Evolutionary conservation across 2,329 filamentous ascomycete species (phyloP).

Genomic region (Fusarium sp.): DNA sequence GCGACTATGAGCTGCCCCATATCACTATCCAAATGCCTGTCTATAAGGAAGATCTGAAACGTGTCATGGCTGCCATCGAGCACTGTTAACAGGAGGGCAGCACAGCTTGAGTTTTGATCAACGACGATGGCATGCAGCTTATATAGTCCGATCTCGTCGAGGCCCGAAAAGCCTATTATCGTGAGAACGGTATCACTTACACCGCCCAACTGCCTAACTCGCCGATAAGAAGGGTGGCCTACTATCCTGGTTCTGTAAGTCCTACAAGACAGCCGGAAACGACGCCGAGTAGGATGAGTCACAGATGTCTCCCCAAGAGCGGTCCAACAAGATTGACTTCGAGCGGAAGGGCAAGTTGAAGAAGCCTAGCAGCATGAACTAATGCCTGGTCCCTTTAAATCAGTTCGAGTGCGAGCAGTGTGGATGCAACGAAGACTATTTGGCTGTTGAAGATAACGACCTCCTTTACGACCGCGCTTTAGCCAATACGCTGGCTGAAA

Average conservation of each 20-base stretch:
- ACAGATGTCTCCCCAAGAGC: slow-evolving; percentile 46
- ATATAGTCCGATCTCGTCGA: slow-evolving; percentile 64
- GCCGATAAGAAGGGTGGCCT: slow-evolving; percentile 18
- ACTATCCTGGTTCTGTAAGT: slow-evolving; percentile 57
- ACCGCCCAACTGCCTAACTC: slow-evolving; percentile 65
- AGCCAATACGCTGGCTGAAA: slow-evolving; percentile 61
- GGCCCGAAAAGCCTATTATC: slow-evolving; percentile 68
- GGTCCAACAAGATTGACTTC: slow-evolving; percentile 62
- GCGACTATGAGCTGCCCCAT: slow-evolving; percentile 58
- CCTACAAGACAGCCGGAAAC: slow-evolving; percentile 15
- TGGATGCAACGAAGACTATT: slow-evolving; percentile 55
- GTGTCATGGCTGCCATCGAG: slow-evolving; percentile 69
- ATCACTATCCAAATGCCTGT: slow-evolving; percentile 64
- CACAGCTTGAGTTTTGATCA: slow-evolving; percentile 76
- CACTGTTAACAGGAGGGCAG: slow-evolving; percentile 73
- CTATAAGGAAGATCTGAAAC: slow-evolving; percentile 55
- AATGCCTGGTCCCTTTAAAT: slow-evolving; percentile 59
- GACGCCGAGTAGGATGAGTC: slow-evolving; percentile 56
- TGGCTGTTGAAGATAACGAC: slow-evolving; percentile 59
- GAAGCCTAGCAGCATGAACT: slow-evolving; percentile 79
- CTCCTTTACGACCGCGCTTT: slow-evolving; percentile 62
- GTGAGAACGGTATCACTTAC: slow-evolving; percentile 70
- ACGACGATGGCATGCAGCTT: slow-evolving; percentile 77
- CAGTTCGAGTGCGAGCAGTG: slow-evolving; percentile 32
- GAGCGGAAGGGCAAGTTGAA: slow-evolving; percentile 73